A percentile compares a stretch with the other conserved stretches of the same genome.
These are phyloP conservation scores for Schoenoplectus triqueter DNA, from an alignment of 202 grass and related monocot genomes.

Conservation along the genomic window DNA sequence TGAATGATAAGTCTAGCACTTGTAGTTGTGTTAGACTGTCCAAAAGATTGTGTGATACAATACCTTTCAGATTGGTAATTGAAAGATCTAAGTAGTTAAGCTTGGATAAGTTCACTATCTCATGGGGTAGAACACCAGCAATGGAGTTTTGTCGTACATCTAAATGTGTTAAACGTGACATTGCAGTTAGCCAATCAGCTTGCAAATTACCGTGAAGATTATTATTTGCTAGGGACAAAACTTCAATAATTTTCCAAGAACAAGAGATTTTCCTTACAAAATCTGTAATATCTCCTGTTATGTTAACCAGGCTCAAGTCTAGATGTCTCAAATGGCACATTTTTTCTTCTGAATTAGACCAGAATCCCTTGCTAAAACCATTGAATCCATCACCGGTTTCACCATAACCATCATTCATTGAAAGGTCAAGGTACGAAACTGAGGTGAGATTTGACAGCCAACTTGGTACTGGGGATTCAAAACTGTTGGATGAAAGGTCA, in stretches of 20 bases:
- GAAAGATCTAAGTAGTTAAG: conserved; percentile 44
- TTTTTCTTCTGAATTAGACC: not conserved
- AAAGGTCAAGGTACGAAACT: conserved; percentile 43
- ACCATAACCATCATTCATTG: not conserved
- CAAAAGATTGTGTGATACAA: conserved; percentile 48
- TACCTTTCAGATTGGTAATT: conserved; percentile 35
- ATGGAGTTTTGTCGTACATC: conserved; percentile 47
- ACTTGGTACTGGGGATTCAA: conserved; percentile 40
- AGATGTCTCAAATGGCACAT: conserved; percentile 33
- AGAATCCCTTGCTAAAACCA: conserved; percentile 37
- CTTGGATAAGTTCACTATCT: conserved; percentile 36
- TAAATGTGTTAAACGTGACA: conserved; percentile 38
- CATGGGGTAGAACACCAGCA: conserved; percentile 35
- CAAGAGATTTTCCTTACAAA: not conserved
- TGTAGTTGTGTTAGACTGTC: conserved; percentile 42
- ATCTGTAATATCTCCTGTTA: conserved; percentile 39
- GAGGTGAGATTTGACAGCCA: conserved; percentile 46
- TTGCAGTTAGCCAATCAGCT: conserved; percentile 28
- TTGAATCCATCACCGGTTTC: not conserved
- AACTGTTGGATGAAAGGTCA: conserved; percentile 30
- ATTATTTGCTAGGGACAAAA: conserved; percentile 39
- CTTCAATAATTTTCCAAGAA: conserved; percentile 32
- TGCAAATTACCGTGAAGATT: conserved; percentile 28
- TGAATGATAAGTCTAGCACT: conserved; percentile 39
- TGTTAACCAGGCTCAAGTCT: not conserved